A percentile compares a stretch with the other conserved stretches of the same genome.
phyloP scores from a whole-genome alignment of 441 rosid genomes.

The Flueggea neowawraea region DNA sequence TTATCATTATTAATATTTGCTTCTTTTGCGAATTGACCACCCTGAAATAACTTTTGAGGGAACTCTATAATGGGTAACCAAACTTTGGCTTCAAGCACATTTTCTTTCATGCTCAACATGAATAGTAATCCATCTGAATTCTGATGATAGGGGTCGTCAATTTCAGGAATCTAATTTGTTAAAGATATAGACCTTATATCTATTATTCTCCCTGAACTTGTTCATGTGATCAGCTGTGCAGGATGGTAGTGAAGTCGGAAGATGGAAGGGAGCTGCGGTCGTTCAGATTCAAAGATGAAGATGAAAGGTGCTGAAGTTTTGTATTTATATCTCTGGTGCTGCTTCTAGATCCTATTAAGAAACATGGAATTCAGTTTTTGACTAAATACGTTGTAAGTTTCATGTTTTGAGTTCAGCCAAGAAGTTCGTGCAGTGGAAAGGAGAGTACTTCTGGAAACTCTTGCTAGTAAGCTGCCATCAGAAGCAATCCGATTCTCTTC shows the following conservation, averaged over 20 bases:
- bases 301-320: constrained; percentile 45
- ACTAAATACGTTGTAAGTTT: not conserved
- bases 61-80: too few species aligned
- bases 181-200: not conserved
- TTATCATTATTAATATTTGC: too few species aligned
- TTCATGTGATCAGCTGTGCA: constrained; percentile 73
- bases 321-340: not conserved
- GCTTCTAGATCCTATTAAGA: not conserved
- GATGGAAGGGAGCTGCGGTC: constrained; percentile 88
- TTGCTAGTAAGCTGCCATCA: constrained; percentile 66
- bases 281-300: constrained; percentile 86
- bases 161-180: too few species aligned
- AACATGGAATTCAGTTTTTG: not conserved
- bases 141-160: too few species aligned
- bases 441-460: constrained; percentile 74
- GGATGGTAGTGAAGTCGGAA: constrained; percentile 77
- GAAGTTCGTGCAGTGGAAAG: constrained; percentile 96
- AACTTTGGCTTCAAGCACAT: too few species aligned
- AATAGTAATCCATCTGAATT: too few species aligned
- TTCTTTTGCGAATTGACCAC: too few species aligned
- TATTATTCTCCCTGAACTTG: constrained; percentile 34
- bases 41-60: too few species aligned
- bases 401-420: constrained; percentile 45
- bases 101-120: too few species aligned
- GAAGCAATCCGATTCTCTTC: constrained; percentile 66